A percentile compares a stretch with the other conserved stretches of the same genome.
These are phyloP conservation scores for Olyra latifolia DNA, from an alignment of 176 grass and related monocot species.

Conservation along the genomic window DNA sequence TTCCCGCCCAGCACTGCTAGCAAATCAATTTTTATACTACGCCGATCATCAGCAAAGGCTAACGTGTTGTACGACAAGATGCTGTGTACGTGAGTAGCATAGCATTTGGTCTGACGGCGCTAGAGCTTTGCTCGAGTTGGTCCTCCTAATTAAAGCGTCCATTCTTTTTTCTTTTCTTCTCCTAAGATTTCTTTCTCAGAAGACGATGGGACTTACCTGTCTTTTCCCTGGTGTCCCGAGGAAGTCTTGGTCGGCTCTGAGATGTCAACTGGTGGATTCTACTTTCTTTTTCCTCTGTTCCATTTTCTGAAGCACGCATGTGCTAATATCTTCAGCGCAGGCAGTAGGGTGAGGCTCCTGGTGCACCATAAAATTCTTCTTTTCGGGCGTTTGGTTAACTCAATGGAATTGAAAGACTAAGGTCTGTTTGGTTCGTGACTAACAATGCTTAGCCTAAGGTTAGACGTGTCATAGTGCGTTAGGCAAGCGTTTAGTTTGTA, in stretches of 20 bases:
- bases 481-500: no score
- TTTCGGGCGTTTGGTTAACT: no score
- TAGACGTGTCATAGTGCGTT: no score
- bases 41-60: background rate
- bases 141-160: background rate
- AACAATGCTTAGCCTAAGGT: no score
- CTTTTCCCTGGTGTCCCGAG: background rate
- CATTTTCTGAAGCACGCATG: background rate
- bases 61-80: slow-evolving; percentile 3
- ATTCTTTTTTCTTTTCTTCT: background rate
- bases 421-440: no score
- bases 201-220: background rate
- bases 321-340: background rate
- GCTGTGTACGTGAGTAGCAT: background rate
- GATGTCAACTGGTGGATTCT: slow-evolving; percentile 21
- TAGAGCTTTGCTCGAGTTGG: no score
- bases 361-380: background rate
- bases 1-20: background rate
- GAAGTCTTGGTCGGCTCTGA: slow-evolving; percentile 7
- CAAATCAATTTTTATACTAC: background rate
- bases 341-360: background rate
- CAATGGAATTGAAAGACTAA: no score
- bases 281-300: background rate
- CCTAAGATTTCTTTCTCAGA: background rate
- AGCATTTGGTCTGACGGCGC: background rate